phyloP scores from a whole-genome alignment of 192 early-diverging fungal genomes.

The Diversispora epigaea region DNA sequence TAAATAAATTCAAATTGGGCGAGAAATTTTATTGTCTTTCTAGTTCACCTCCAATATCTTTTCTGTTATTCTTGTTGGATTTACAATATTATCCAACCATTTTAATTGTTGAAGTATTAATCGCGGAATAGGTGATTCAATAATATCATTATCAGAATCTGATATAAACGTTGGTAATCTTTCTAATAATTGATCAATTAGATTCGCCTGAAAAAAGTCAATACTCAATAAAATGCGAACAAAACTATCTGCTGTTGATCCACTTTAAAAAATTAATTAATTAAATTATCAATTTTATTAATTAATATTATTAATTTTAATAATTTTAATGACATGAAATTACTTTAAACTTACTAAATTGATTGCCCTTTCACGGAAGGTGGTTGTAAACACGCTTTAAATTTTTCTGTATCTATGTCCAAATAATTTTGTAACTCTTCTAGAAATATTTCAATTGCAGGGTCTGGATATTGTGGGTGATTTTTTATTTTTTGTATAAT shows the following conservation, averaged over 20 bases:
- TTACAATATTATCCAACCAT: slow-evolving; percentile 72
- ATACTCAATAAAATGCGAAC: slow-evolving; percentile 60
- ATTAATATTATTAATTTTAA: neutral
- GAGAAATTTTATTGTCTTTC: neutral
- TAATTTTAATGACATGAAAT: neutral
- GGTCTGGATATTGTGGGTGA: slow-evolving; percentile 22
- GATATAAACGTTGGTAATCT: slow-evolving; percentile 61
- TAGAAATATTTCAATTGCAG: slow-evolving; percentile 33
- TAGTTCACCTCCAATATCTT: slow-evolving; percentile 61
- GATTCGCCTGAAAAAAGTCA: slow-evolving; percentile 57
- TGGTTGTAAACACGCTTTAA: slow-evolving; percentile 36
- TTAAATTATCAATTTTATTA: neutral
- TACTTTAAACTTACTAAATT: neutral
- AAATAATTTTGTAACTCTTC: slow-evolving; percentile 39
- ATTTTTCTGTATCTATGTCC: slow-evolving; percentile 29
- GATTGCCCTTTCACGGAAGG: neutral
- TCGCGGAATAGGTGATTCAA: slow-evolving; percentile 50
- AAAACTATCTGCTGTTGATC: slow-evolving; percentile 51
- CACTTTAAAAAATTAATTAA: slow-evolving; percentile 13
- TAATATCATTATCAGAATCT: slow-evolving; percentile 46
- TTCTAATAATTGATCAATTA: slow-evolving; percentile 56
- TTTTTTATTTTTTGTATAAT: slow-evolving; percentile 15
- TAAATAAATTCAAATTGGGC: neutral
- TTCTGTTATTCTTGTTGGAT: slow-evolving; percentile 56
- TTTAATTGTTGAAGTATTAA: slow-evolving; percentile 71